A percentile compares a stretch with the other conserved stretches of the same genome.
Evolutionary conservation across 2,329 filamentous ascomycete genomes (phyloP).

Genomic region (Ophiostoma fasciatum): DNA sequence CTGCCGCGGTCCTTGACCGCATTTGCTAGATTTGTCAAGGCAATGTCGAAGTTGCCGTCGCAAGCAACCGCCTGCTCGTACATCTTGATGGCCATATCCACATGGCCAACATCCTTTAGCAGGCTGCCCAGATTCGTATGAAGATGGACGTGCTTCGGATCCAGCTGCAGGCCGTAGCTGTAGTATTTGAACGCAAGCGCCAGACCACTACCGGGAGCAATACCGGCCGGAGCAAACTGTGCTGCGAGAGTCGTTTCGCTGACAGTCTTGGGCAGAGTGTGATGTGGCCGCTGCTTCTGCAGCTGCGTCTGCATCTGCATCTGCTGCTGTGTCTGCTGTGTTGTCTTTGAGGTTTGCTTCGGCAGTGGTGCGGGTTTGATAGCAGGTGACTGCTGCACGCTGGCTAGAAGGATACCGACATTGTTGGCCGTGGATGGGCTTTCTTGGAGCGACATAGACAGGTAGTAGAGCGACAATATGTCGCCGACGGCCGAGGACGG

Average conservation of each 20-base stretch:
- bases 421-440: conserved; percentile 98
- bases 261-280: too few species aligned
- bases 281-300: neutral
- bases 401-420: conserved; percentile 89
- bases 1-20: conserved; percentile 93
- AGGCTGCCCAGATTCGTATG: conserved; percentile 94
- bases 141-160: conserved; percentile 81
- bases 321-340: conserved; percentile 1
- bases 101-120: conserved; percentile 88
- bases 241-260: conserved; percentile 8
- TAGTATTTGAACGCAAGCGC: conserved; percentile 86
- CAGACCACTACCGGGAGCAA: conserved; percentile 73
- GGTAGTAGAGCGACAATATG: conserved; percentile 86
- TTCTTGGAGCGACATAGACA: conserved; percentile 85
- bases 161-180: conserved; percentile 79
- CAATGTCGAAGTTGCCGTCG: conserved; percentile 92
- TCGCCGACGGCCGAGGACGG: conserved; percentile 70
- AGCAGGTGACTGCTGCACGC: conserved; percentile 56
- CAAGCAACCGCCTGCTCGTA: conserved; percentile 89
- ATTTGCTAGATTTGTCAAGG: conserved; percentile 89
- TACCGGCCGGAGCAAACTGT: conserved; percentile 48
- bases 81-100: conserved; percentile 87
- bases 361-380: neutral
- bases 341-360: neutral
- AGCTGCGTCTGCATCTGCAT: neutral